These are phyloP conservation scores for Gossypium stocksii DNA, from an alignment of 345 rosid genomes.

Conservation along the genomic window DNA sequence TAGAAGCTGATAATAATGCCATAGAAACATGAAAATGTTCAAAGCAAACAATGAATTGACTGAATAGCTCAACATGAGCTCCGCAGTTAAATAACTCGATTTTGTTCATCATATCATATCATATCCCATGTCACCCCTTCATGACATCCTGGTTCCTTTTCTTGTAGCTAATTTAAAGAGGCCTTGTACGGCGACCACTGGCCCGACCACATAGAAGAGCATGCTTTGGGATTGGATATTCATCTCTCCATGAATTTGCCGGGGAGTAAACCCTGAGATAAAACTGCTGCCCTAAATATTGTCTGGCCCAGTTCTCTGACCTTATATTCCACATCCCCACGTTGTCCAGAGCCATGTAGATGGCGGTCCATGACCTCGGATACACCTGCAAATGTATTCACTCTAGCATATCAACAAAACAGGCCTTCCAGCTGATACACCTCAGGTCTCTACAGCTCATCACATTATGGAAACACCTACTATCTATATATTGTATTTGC, in stretches of 20 bases:
- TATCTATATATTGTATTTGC: background rate
- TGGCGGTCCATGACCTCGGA: slow-evolving; percentile 84
- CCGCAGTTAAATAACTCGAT: background rate
- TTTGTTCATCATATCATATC: background rate
- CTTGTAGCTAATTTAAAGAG: slow-evolving; percentile 22
- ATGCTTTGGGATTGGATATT: slow-evolving; percentile 72
- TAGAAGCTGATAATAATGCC: background rate
- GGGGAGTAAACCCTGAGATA: slow-evolving; percentile 75
- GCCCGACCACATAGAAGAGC: slow-evolving; percentile 86
- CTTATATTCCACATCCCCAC: slow-evolving; percentile 99
- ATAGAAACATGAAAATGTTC: background rate
- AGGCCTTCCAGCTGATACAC: background rate
- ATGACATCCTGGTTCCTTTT: slow-evolving; percentile 33
- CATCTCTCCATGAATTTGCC: slow-evolving; percentile 70
- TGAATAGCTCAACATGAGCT: slow-evolving; percentile 18
- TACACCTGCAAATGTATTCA: slow-evolving; percentile 52
- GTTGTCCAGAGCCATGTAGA: slow-evolving; percentile 81
- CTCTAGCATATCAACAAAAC: background rate
- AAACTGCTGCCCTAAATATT: slow-evolving; percentile 84
- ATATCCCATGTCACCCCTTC: slow-evolving; percentile 43
- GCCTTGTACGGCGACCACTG: slow-evolving; percentile 73
- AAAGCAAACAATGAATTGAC: background rate
- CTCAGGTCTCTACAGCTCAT: background rate
- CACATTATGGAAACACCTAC: background rate
- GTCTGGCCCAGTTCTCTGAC: slow-evolving; percentile 86